Evolutionary conservation across 129 eudicot species (phyloP).

Genomic region (Kitagawia praeruptora): DNA sequence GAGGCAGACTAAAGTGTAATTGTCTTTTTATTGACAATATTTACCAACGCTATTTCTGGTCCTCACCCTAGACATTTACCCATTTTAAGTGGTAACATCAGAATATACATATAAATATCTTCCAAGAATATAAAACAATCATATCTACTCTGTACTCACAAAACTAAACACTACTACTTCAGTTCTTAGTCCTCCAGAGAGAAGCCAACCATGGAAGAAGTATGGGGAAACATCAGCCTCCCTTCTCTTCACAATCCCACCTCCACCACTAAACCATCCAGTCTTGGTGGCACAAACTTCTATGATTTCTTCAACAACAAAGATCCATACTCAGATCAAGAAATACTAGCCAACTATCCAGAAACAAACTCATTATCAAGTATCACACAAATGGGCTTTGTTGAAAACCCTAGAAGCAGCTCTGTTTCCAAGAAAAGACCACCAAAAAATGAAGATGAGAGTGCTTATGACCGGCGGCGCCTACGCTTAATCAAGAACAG

Average conservation of each 20-base stretch:
- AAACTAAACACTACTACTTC: too few relatives aligned
- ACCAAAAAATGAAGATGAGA: background rate
- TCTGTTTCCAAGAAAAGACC: background rate
- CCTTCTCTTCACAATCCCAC: background rate
- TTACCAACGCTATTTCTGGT: background rate
- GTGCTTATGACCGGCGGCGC: background rate
- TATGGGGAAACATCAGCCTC: background rate
- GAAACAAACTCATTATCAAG: background rate
- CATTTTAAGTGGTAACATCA: background rate
- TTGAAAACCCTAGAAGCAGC: background rate
- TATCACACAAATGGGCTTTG: background rate
- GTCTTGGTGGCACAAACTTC: background rate
- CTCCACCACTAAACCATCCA: background rate
- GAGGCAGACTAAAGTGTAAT: background rate
- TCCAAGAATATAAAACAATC: background rate
- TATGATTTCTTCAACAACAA: background rate
- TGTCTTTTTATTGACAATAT: background rate
- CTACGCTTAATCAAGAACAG: slow-evolving; percentile 5
- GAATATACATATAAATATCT: background rate
- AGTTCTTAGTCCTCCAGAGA: background rate
- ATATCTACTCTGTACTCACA: too few relatives aligned
- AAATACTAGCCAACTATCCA: background rate
- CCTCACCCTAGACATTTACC: background rate
- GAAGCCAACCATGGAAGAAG: background rate
- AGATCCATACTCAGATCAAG: slow-evolving; percentile 3